Evolutionary conservation across 2,329 filamentous ascomycete species (phyloP).

Genomic region (Aureobasidium sp.): DNA sequence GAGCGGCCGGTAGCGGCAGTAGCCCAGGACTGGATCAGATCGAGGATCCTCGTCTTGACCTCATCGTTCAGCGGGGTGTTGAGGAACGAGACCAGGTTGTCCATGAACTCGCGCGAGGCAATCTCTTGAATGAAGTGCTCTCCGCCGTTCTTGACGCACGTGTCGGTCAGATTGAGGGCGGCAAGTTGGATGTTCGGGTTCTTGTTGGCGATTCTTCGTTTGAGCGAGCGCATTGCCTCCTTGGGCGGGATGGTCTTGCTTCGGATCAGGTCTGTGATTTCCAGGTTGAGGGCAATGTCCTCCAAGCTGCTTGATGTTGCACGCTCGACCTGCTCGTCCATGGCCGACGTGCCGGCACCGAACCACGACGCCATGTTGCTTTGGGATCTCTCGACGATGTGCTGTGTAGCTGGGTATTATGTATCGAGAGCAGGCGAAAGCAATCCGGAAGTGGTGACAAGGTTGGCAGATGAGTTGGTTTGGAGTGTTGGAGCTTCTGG

Average conservation of each 20-base stretch:
- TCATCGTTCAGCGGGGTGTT: conserved; percentile 76
- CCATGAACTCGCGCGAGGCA: conserved; percentile 95
- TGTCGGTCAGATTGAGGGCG: conserved; percentile 89
- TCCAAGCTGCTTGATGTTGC: conserved; percentile 95
- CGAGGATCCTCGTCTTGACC: conserved; percentile 83
- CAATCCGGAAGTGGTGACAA: neutral
- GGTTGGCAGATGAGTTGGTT: neutral
- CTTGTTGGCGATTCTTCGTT: conserved; percentile 89
- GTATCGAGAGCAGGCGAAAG: neutral
- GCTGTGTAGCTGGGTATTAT: neutral
- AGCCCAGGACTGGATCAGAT: conserved; percentile 90
- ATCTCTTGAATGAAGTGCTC: conserved; percentile 92
- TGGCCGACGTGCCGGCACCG: conserved; percentile 75
- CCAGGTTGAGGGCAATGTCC: conserved; percentile 93
- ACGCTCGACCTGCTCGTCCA: conserved; percentile 95
- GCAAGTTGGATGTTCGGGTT: conserved; percentile 96
- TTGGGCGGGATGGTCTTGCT: conserved; percentile 97
- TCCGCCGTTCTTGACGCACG: conserved; percentile 97
- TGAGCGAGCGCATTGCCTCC: conserved; percentile 95
- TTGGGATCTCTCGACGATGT: conserved; percentile 21
- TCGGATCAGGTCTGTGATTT: conserved; percentile 95
- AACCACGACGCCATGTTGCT: conserved; percentile 89
- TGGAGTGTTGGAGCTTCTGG: neutral
- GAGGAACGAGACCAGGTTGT: conserved; percentile 84
- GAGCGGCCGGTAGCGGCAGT: conserved; percentile 76